A percentile compares a stretch with the other conserved stretches of the same genome.
Conservation (phyloP, 1,284 basidiomycete genomes). For the Cryptococcus sp. region DNA sequence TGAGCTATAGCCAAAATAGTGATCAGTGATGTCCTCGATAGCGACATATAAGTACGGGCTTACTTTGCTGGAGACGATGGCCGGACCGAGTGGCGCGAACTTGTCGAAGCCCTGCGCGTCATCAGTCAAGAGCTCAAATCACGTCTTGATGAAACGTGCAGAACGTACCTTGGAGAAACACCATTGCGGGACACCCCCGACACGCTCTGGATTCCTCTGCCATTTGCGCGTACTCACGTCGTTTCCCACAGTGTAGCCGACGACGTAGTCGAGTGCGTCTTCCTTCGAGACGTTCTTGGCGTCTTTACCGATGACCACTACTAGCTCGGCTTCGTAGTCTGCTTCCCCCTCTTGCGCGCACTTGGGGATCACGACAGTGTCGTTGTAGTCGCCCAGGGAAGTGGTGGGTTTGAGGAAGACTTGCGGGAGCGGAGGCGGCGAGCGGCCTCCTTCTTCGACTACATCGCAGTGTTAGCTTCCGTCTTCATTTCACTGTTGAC, state of each 20-base stretch:
- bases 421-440: constrained; percentile 62
- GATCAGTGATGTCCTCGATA: not conserved
- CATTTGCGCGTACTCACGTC: constrained; percentile 59
- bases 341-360: constrained; percentile 69
- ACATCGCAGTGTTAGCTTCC: no score
- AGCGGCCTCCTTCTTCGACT: constrained; percentile 25
- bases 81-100: constrained; percentile 67
- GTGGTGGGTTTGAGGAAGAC: constrained; percentile 77
- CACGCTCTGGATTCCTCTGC: constrained; percentile 21
- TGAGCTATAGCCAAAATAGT: constrained; percentile 10
- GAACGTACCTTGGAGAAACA: constrained; percentile 22
- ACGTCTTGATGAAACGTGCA: not conserved
- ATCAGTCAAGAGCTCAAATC: constrained; percentile 45
- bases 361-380: constrained; percentile 65
- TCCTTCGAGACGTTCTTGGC: constrained; percentile 73
- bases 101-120: constrained; percentile 51
- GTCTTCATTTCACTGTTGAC: no score
- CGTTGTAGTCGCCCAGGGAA: constrained; percentile 69
- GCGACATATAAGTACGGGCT: not conserved
- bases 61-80: constrained; percentile 61
- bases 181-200: constrained; percentile 30
- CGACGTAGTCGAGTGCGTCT: constrained; percentile 76
- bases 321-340: constrained; percentile 85
- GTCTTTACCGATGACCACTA: constrained; percentile 76
- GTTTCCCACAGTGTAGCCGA: constrained; percentile 75